These are phyloP conservation scores for Daldinia bambusicola DNA, from an alignment of 495 filamentous ascomycete species.

Conservation along the genomic window DNA sequence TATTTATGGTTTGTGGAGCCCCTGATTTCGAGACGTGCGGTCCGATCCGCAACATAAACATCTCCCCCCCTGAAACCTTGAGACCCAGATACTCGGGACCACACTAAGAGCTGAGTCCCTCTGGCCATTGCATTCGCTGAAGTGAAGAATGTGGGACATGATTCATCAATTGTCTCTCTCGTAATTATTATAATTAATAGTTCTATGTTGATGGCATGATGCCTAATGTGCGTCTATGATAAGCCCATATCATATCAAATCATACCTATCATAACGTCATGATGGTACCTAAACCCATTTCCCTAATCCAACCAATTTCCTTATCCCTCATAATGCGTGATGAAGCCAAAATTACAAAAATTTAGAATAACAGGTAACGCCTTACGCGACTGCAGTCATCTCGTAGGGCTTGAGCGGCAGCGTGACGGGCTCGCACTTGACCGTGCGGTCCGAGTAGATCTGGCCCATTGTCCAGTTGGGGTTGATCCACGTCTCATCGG, in stretches of 20 bases:
- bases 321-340: conserved; percentile 1
- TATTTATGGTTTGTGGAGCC: not conserved
- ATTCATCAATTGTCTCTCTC: not conserved
- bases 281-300: conserved; percentile 12
- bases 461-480: conserved; percentile 55
- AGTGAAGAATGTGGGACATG: no score
- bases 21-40: not conserved
- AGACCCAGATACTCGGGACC: not conserved
- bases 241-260: conserved; percentile 19
- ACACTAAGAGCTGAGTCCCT: not conserved
- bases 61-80: not conserved
- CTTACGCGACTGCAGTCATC: conserved; percentile 52
- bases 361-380: not conserved
- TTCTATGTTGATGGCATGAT: conserved; percentile 21
- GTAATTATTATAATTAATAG: conserved; percentile 31
- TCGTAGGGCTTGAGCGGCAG: conserved; percentile 45
- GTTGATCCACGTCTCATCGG: conserved; percentile 50
- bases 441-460: conserved; percentile 52
- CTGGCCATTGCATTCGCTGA: not conserved
- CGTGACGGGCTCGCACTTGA: conserved; percentile 49
- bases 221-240: conserved; percentile 24
- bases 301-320: not conserved
- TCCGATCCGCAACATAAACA: conserved; percentile 1
- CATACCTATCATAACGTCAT: conserved; percentile 37
- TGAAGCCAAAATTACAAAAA: conserved; percentile 3